Base-by-base conservation (phyloP, 2,329 filamentous ascomycete species). In the Paracamarosporium sp. region DNA sequence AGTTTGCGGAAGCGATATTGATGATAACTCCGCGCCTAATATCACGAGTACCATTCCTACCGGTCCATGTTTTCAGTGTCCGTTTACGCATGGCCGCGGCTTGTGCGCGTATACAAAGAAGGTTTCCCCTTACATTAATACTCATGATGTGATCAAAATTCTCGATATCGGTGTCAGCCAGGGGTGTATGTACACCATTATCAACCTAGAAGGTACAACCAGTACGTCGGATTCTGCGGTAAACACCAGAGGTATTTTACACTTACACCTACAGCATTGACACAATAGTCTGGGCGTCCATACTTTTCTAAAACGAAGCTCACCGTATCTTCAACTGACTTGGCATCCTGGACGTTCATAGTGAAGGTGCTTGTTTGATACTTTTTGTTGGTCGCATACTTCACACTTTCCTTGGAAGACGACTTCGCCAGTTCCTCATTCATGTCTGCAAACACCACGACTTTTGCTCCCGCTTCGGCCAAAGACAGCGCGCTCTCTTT, bases 211-310 rank as follows among this genome's bases (percentile, higher is more conserved):
- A 47, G 17, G 38, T 13, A 27, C n/a, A 25, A 20, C 15, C 17
- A 25, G 24, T 15, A 31, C n/a, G 35, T 38, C 35, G 20, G 35
- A 6, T 9, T 38, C 15, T 38, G n/a, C 25, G 25, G 17, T 46
- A 17, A 5, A 5, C 20, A 38, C 17, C 35, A 17, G 17, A 22
- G 30, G 2, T 12, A 28, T 17, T 20, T 1, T 33, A 17, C 30
- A 15, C 68, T 69, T 38, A 85, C 77, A 1, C 83, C 83, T 2
- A 83, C 83, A 38, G 81, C 80, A 63, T 86, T 85, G 44, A 85
- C 77, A 0, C 80, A 81, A 27, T 83, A 73, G 57, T 86, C 83
- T 25, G 86, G 73, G 4, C 83, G 73, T 3, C 82, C 82, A 65
- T 84, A 85, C 13, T 47, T 56, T 31, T 67, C 60, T 4, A 68